Evolutionary conservation across 768 basidiomycete genomes (phyloP), one percentile per base, ranked within the genome.

Genomic region (Dioszegia hungarica): DNA sequence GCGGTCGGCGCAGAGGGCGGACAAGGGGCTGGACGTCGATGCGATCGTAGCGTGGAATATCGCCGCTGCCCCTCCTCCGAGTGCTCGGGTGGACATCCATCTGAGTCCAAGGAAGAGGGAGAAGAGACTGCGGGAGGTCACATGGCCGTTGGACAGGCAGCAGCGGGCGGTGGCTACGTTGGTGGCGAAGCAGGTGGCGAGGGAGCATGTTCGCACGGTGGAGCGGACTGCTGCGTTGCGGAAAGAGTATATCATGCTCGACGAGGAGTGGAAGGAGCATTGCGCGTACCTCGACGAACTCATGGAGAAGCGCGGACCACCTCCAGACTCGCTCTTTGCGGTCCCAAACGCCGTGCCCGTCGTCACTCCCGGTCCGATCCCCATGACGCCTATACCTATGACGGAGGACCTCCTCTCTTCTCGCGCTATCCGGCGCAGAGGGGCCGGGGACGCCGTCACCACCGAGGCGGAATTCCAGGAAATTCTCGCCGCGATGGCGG

Each of bases 381-480:
- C 66, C 5, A 59, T 64, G 1, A 68, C 70, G 0, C 66, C 68
- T 6, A 39, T 54, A 4, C 34, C 49, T 22, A 6, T 51, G 14
- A 15, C 52, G n/a, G 67, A 72, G 33, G 66, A 67, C 4, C 17
- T 54, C 5, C 44, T 60, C 24, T 56, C 60, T 5, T 62, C 67
- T 0, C 67, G 76, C 5, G 66, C 67, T 5, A 74, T 70, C 43
- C 67, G 76, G 9, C 56, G 75, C 14, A 52, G 66, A 41, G 67
- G 59, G 24, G 65, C 62, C 1, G 89, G 89, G 25, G 93, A 95
- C 75, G 86, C 89, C 14, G 92, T 92, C 15, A 86, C 90, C 3
- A 91, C 92, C 17, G 93, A 97, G 76, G 81, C 94, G 55, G 94
- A 97, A 79, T 92, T 95, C 85, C 89, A 95, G 68, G 90, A 92